phyloP scores from a whole-genome alignment of 768 basidiomycete genomes.

The Xerocomellus intermedius region DNA sequence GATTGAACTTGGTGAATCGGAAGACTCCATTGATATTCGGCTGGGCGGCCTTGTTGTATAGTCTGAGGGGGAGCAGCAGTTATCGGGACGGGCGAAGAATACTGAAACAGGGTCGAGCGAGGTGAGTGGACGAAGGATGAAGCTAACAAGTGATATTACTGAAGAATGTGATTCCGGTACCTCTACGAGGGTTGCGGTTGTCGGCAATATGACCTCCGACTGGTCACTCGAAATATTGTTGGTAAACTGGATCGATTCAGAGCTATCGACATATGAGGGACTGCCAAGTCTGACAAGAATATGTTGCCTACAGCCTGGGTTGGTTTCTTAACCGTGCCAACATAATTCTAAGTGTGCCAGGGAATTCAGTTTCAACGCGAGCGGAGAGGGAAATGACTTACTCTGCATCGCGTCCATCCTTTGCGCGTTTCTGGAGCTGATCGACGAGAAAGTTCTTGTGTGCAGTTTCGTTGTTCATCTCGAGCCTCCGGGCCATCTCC shows the following conservation, averaged over 20 bases:
- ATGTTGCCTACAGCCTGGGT: conserved; percentile 11
- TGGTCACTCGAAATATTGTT: conserved; percentile 5
- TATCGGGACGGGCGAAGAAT: neutral
- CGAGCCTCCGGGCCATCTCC: conserved; percentile 28
- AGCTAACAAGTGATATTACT: conserved; percentile 10
- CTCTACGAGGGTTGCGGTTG: conserved; percentile 37
- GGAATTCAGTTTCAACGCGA: neutral
- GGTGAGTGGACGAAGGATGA: conserved; percentile 4
- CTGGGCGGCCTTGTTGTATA: conserved; percentile 3
- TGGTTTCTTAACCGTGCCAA: conserved; percentile 19
- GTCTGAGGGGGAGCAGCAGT: neutral
- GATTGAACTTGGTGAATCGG: conserved; percentile 1
- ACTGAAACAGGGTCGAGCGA: conserved; percentile 10
- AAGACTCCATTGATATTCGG: neutral
- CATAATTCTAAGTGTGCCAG: conserved; percentile 17
- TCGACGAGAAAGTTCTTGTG: conserved; percentile 34
- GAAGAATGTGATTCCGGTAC: conserved; percentile 20
- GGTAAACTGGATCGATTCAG: conserved; percentile 14
- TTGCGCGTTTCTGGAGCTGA: conserved; percentile 37
- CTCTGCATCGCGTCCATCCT: conserved; percentile 49
- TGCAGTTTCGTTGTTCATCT: conserved; percentile 42
- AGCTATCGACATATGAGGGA: conserved; percentile 11
- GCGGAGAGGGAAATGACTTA: conserved; percentile 19
- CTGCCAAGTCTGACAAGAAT: neutral
- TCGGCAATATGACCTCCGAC: conserved; percentile 28